Conservation (phyloP, 371 early-diverging fungal genomes). For the Apophysomyces ossiformis region DNA sequence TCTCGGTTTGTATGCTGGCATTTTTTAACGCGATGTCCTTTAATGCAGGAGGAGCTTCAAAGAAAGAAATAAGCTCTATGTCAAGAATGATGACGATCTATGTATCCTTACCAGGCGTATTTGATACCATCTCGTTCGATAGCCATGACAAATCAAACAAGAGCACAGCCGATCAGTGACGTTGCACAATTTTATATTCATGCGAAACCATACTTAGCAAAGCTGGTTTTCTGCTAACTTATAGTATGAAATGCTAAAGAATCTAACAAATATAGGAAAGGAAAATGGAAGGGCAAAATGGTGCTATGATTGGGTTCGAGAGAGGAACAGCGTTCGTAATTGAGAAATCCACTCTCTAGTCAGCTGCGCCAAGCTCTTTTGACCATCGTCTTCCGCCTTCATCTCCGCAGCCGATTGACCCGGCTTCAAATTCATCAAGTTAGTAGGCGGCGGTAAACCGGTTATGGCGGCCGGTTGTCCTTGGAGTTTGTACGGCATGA, state of each 20-base stretch:
- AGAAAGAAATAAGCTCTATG: background rate
- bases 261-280: background rate
- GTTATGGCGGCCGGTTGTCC: constrained; percentile 8
- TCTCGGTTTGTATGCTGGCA: constrained; percentile 35
- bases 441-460: constrained; percentile 9
- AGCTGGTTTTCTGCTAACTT: background rate
- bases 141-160: constrained; percentile 20
- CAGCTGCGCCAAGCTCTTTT: constrained; percentile 32
- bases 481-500: constrained; percentile 12
- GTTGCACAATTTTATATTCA: too few species aligned
- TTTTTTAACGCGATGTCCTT: constrained; percentile 41
- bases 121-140: constrained; percentile 29
- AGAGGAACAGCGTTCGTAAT: constrained; percentile 9
- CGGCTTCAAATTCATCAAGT: constrained; percentile 26
- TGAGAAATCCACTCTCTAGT: constrained; percentile 9
- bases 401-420: constrained; percentile 2
- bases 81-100: background rate
- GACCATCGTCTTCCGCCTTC: constrained; percentile 17
- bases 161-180: background rate
- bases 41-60: constrained; percentile 33
- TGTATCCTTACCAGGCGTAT: constrained; percentile 32
- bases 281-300: background rate
- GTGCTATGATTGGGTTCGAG: constrained; percentile 6
- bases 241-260: background rate
- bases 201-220: background rate